Evolutionary conservation across 148 eudicot species (phyloP).

Genomic region (Mesembryanthemum crystallinum): DNA sequence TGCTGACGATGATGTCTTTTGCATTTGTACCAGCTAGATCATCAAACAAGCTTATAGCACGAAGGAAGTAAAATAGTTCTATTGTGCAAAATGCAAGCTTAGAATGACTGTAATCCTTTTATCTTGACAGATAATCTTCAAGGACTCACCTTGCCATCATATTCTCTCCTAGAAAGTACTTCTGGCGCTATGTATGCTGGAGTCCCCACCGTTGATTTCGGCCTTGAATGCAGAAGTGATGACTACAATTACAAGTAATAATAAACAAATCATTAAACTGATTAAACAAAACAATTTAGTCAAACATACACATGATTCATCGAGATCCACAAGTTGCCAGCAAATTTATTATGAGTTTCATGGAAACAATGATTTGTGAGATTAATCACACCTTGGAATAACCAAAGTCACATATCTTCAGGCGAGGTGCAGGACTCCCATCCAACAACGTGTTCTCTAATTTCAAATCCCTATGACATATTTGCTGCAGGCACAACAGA

Average conservation of each 20-base stretch:
- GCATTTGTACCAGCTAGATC: not conserved
- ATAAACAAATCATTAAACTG: slow-evolving; percentile 18
- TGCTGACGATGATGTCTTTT: not conserved
- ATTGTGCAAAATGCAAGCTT: slow-evolving; percentile 17
- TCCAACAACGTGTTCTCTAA: slow-evolving; percentile 79
- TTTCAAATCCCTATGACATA: slow-evolving; percentile 79
- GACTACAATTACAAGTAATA: slow-evolving; percentile 44
- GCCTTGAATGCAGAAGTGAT: slow-evolving; percentile 77
- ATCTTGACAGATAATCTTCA: not conserved
- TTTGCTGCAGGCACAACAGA: slow-evolving; percentile 45
- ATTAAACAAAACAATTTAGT: slow-evolving; percentile 17
- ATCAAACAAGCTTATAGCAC: not conserved
- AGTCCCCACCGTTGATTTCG: slow-evolving; percentile 89
- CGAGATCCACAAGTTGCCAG: slow-evolving; percentile 24
- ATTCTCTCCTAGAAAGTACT: slow-evolving; percentile 73
- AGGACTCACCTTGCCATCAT: slow-evolving; percentile 76
- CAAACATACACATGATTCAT: slow-evolving; percentile 24
- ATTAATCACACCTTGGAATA: slow-evolving; percentile 63
- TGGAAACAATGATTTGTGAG: slow-evolving; percentile 7
- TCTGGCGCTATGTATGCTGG: slow-evolving; percentile 91
- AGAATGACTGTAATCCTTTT: not conserved
- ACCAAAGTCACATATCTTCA: slow-evolving; percentile 89
- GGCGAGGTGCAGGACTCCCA: slow-evolving; percentile 74
- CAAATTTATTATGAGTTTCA: not conserved
- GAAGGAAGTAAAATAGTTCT: not conserved